Evolutionary conservation across 768 basidiomycete species (phyloP).

Genomic region (Xerocomellus chrysenteron): DNA sequence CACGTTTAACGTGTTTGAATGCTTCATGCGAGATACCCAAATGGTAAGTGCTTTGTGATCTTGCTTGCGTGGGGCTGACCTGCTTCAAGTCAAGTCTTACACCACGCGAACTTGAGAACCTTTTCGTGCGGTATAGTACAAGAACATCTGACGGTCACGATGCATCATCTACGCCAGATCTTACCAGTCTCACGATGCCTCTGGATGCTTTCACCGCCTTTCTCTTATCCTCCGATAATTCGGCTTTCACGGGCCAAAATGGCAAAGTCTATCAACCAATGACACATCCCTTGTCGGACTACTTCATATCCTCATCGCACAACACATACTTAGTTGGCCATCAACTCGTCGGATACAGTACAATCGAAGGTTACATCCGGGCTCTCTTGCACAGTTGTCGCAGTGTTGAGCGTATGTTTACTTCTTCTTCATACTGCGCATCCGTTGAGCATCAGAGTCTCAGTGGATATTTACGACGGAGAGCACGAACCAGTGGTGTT

Average conservation of each 20-base stretch:
- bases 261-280: conserved; percentile 73
- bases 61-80: conserved; percentile 11
- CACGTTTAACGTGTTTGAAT: conserved; percentile 43
- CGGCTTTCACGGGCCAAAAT: conserved; percentile 54
- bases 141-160: neutral
- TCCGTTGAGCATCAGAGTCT: neutral
- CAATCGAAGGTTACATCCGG: conserved; percentile 90
- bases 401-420: conserved; percentile 85
- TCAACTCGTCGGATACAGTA: conserved; percentile 85
- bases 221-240: conserved; percentile 78
- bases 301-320: conserved; percentile 87
- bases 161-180: conserved; percentile 1
- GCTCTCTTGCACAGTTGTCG: conserved; percentile 87
- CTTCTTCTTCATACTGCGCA: neutral
- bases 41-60: conserved; percentile 36
- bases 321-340: conserved; percentile 90
- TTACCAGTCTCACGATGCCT: conserved; percentile 35
- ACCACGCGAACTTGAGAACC: conserved; percentile 31
- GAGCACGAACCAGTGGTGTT: conserved; percentile 81
- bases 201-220: conserved; percentile 73
- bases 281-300: conserved; percentile 84
- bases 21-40: conserved; percentile 54
- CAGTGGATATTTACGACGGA: conserved; percentile 94
- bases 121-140: conserved; percentile 39
- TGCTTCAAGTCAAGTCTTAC: conserved; percentile 36